Evolutionary conservation across 208 protist species (phyloP), one percentile per base, ranked within the genome.

Genomic region (Acanthamoeba healyi): DNA sequence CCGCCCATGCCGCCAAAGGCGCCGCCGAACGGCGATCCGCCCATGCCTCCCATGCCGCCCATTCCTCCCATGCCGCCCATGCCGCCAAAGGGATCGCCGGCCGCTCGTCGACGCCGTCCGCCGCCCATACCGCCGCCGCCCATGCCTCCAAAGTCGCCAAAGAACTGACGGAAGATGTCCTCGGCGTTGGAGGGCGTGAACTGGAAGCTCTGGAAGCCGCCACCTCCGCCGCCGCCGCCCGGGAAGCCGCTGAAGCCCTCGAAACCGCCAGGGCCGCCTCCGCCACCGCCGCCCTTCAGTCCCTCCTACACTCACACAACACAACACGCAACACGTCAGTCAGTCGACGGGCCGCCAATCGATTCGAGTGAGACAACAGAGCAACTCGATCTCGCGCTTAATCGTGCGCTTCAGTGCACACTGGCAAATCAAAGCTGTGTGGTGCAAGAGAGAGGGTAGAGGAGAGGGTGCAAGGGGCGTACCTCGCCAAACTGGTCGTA

Each of bases 81-180:
- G 44, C 74, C 38, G 22, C 74, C 38, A 22, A 84, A 54, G 29
- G 67, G 67, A n/a, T 77, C 67, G 63, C 38, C 63, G n/a, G 42
- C 38, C n/a, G 42, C 38, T 72, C 63, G 26, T 72, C 46, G 15
- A 12, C 87, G 19, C 42, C 61, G 61, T 7, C 67, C 70, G 46
- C 90, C 65, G 40, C 42, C 74, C 17, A 46, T 40, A 81, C 56
- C 56, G 10, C 92, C 63, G 42, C 70, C 38, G 32, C 67, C 67
- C 38, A 36, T 42, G 36, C 74, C 91, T 24, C 98, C 98, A 49
- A 84, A 77, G 9, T 98, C 98, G 84, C 98, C 98, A 94, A 99
- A 99, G 96, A 99, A 96, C 12, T 92, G 51, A 3, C 56, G 65
- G 46, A 96, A 96, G 19, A 96, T 70, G 36, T 94, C 92, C 26